Evolutionary conservation across 441 rosid genomes (phyloP), one percentile per base, ranked within the genome.

Genomic region (Mallotus repandus): DNA sequence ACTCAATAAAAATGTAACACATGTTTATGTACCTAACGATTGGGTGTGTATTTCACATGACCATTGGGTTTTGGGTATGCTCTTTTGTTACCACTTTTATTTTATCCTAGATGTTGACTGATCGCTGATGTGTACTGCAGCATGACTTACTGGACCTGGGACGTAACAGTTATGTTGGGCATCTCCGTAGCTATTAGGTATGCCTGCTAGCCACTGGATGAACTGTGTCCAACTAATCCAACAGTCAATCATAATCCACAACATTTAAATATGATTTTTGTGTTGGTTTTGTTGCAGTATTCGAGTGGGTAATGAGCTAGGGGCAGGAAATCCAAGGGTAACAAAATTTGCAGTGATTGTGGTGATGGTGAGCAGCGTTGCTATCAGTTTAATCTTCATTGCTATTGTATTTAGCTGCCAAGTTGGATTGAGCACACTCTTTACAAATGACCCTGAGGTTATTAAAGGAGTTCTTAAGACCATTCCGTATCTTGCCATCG

Each of bases 151-250:
- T 83, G 69, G 85, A 93, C 85, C 71, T 91, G 96, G 97, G 98
- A 91, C 78, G 84, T 93, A 83, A 87, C 87, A 61, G 87, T 91
- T 68, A 91, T 93, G 97, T 76, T 93, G 55, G 97, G 97, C 66
- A 84, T 93, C 25, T 74, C 88, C 48, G 91, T 93, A 38, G 93
- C 90, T 18, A 86, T 89, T 77, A 89, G 97, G 98, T 88, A 35
- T 22, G 80, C 66, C 13, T 48, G 7, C 10, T 43, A 43, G 46
- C 46, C 32, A 29, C 3, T 2, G 3, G 32, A 29, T 29, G 32
- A 29, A 29, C 32, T 29, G 32, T 29, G 3, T 29, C 32, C 32
- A 29, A 1, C 32, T 2, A 29, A 29, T 29, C 32, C 32, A 29
- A 29, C 32, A 29, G 32, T 29, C 32, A 29, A 29, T 29, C 32